Conservation (phyloP, 1,284 basidiomycete species). For the Testicularia cyperi region DNA sequence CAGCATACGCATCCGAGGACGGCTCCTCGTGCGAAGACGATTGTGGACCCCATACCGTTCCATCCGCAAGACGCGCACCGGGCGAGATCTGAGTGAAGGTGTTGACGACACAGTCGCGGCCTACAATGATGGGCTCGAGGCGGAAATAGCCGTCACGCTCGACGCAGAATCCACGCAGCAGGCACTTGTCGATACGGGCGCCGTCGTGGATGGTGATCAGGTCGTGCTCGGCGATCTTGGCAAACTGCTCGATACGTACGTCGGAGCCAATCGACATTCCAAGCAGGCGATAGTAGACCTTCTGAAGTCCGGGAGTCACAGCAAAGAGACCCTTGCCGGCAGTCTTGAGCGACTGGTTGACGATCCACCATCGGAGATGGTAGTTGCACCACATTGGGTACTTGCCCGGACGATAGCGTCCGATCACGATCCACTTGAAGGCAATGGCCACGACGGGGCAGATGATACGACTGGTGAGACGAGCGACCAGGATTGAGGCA, state of each 20-base stretch:
- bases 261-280: conserved; percentile 58
- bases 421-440: conserved; percentile 61
- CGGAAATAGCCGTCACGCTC: conserved; percentile 60
- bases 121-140: conserved; percentile 58
- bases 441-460: conserved; percentile 58
- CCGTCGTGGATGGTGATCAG: conserved; percentile 60
- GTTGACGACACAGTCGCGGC: conserved; percentile 60
- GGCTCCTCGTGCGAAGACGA: conserved; percentile 59
- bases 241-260: conserved; percentile 55
- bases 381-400: conserved; percentile 61
- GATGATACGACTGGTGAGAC: conserved; percentile 58
- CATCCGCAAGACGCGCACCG: conserved; percentile 57
- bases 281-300: conserved; percentile 57
- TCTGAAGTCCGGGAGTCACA: conserved; percentile 49
- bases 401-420: conserved; percentile 56
- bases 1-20: conserved; percentile 57
- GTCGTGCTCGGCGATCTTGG: conserved; percentile 57
- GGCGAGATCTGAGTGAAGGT: conserved; percentile 60
- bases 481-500: conserved; percentile 54
- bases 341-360: conserved; percentile 59
- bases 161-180: conserved; percentile 59
- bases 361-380: conserved; percentile 60
- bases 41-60: conserved; percentile 59
- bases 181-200: conserved; percentile 56
- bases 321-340: conserved; percentile 59